These are phyloP conservation scores for Solanum appendiculatum DNA, from an alignment of 257 asterid genomes.

Conservation along the genomic window DNA sequence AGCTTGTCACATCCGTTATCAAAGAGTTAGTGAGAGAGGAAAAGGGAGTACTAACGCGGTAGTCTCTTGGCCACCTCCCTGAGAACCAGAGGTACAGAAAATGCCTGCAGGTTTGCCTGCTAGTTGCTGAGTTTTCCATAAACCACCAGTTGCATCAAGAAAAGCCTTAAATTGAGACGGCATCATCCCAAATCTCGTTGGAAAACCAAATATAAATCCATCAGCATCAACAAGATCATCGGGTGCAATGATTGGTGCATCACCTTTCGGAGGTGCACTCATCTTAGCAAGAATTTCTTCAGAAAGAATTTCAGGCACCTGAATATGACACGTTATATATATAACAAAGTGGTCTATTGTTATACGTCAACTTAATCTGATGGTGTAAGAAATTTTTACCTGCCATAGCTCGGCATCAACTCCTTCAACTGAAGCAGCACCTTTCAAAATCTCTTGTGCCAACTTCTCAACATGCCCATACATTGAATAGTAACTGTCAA, in stretches of 20 bases:
- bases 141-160: too few species aligned
- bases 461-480: conserved; percentile 68
- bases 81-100: too few species aligned
- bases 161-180: too few species aligned
- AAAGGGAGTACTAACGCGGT: too few species aligned
- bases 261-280: conserved; percentile 33
- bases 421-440: conserved; percentile 59
- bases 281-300: conserved; percentile 34
- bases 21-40: too few species aligned
- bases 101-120: too few species aligned
- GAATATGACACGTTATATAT: too few species aligned
- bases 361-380: too few species aligned
- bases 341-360: too few species aligned
- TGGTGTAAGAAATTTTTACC: conserved; percentile 2
- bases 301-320: conserved; percentile 41
- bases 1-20: too few species aligned
- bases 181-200: conserved; percentile 41
- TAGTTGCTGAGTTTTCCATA: too few species aligned
- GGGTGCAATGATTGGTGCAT: conserved; percentile 28
- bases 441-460: conserved; percentile 63
- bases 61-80: too few species aligned
- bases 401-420: conserved; percentile 68
- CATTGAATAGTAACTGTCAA: conserved; percentile 36
- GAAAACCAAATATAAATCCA: conserved; percentile 38
- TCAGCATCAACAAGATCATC: conserved; percentile 39